Percentiles rank a stretch among this genome's conserved stretches.
Evolutionary conservation across 1,284 basidiomycete species (phyloP).

Genomic region (Athelia psychrophila): DNA sequence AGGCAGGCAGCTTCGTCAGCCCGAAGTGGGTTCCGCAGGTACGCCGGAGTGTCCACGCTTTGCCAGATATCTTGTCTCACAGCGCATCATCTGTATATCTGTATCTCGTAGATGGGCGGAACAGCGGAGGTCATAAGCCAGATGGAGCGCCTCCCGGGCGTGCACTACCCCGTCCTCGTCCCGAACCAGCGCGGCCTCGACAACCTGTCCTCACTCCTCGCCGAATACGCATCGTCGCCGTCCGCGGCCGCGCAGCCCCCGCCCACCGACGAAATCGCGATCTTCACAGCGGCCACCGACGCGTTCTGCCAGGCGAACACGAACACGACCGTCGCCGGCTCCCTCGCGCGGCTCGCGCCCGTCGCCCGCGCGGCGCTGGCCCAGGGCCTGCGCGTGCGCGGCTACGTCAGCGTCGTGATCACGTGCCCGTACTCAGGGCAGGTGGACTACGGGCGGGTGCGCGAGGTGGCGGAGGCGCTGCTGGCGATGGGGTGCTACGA

Average conservation of each 20-base stretch:
- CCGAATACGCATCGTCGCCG: conserved; percentile 24
- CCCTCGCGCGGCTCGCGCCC: conserved; percentile 60
- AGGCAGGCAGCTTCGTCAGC: conserved; percentile 91
- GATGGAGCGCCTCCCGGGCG: conserved; percentile 49
- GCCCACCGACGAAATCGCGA: conserved; percentile 80
- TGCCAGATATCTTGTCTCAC: too few species aligned
- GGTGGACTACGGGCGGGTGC: conserved; percentile 67
- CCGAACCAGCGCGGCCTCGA: conserved; percentile 83
- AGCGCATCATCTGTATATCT: neutral
- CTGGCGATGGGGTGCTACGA: conserved; percentile 94
- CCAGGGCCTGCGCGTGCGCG: conserved; percentile 74
- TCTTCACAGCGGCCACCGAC: conserved; percentile 90
- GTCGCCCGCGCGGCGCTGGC: conserved; percentile 64
- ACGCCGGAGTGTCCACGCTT: conserved; percentile 23
- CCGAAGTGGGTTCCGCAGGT: conserved; percentile 94
- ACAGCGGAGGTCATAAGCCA: conserved; percentile 69
- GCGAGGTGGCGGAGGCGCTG: conserved; percentile 70
- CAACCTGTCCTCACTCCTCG: conserved; percentile 55
- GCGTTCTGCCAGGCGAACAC: conserved; percentile 86
- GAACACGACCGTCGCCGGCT: conserved; percentile 75
- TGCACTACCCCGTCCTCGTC: conserved; percentile 83
- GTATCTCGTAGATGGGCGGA: conserved; percentile 73
- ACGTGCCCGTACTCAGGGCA: conserved; percentile 85
- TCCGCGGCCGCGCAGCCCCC: conserved; percentile 21
- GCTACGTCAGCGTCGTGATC: conserved; percentile 85